Evolutionary conservation across 2,329 filamentous ascomycete species (phyloP), one percentile per base, ranked within the genome.

Genomic region (Phialophora macrospora): DNA sequence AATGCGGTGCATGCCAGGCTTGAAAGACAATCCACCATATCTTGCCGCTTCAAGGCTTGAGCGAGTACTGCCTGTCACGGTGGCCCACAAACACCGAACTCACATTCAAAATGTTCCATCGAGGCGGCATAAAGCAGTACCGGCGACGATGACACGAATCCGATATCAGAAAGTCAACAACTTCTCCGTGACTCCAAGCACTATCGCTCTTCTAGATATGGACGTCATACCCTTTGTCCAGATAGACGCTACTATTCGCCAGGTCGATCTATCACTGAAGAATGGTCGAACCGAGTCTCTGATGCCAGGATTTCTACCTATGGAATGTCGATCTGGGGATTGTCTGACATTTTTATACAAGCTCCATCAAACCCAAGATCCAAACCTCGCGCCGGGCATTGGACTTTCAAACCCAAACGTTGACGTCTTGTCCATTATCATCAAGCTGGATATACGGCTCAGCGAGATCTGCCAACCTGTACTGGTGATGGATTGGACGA

Each of bases 261-360:
- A 80, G 48, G 78, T 84, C 22, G 74, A 80, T 2, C 72, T 88
- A 14, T 71, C 73, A 1, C 70, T 87, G 17, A 77, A 78, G 38
- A 79, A 82, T 61, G 83, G 83, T 14, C 75, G 76, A 4, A 79
- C 83, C 20, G 79, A 83, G 64, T 70, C 79, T 3, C 73, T 82
- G 14, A 79, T 78, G 38, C 70, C 77, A 9, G 72, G 72, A 3
- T 72, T 75, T 3, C 76, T 77, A 17, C 77, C 80, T 0, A 75
- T 81, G 17, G 71, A 74, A 11, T 81, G 82, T 70, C 80, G 79
- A 14, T 82, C 84, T 12, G 81, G 84, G 63, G 85, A 88, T 63
- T 83, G 86, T 70, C 74, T 85, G n/a, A 84, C 84, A 0, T 76
- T 86, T 57, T 75, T 87, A 22, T 88, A 86, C 73, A 84, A 82